Evolutionary conservation across 1,139 yeast species (phyloP).

Genomic region (Cylindricascospora bacillispora): DNA sequence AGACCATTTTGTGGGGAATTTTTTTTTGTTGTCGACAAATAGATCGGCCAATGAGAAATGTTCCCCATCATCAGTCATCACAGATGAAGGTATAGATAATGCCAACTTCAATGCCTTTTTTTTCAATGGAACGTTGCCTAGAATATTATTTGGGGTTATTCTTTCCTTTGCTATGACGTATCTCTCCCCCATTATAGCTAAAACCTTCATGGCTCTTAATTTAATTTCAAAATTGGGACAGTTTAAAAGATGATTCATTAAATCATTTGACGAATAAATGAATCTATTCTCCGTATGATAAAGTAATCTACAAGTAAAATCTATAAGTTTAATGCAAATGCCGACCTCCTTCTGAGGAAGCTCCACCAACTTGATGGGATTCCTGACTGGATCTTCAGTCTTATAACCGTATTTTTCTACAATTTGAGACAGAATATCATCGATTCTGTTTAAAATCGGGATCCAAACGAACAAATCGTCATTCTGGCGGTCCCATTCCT

Average conservation of each 20-base stretch:
- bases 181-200: constrained; percentile 48
- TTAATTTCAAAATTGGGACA: constrained; percentile 50
- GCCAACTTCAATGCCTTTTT: constrained; percentile 40
- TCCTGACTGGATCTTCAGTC: constrained; percentile 24
- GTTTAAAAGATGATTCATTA: constrained; percentile 47
- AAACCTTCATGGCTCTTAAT: constrained; percentile 51
- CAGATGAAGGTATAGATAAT: constrained; percentile 40
- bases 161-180: constrained; percentile 34
- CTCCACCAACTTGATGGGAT: constrained; percentile 34
- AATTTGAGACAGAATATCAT: constrained; percentile 43
- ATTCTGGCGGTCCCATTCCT: constrained; percentile 51
- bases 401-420: constrained; percentile 39
- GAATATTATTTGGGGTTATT: constrained; percentile 33
- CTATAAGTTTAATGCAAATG: constrained; percentile 40
- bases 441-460: constrained; percentile 62
- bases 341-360: constrained; percentile 36
- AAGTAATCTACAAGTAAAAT: constrained; percentile 50
- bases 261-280: constrained; percentile 55
- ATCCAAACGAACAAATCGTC: constrained; percentile 75
- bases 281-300: constrained; percentile 60
- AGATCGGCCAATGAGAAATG: constrained; percentile 46
- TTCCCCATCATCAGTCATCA: constrained; percentile 29
- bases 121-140: constrained; percentile 27
- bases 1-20: constrained; percentile 47
- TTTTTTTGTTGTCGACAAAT: constrained; percentile 34